These are phyloP conservation scores for Candida manassasensis DNA, from an alignment of 805 yeast species.

Conservation along the genomic window DNA sequence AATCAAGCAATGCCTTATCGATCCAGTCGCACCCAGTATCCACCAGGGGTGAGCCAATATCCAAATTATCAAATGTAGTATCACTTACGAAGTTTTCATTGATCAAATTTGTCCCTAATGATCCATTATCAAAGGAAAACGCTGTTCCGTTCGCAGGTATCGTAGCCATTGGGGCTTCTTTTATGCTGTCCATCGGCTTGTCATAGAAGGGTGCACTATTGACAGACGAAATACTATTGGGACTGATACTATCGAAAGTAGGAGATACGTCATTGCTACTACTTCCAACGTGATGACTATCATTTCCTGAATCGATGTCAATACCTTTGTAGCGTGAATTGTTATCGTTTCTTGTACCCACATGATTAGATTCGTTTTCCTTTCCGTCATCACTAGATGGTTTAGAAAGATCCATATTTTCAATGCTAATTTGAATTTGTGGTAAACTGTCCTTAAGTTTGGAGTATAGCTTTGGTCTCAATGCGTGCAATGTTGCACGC, in stretches of 20 bases:
- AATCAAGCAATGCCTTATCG: constrained; percentile 31
- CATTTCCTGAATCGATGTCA: too few species aligned
- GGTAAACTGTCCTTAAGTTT: constrained; percentile 32
- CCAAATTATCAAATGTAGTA: constrained; percentile 9
- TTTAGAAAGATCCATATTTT: constrained; percentile 5
- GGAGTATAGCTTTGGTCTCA: constrained; percentile 38
- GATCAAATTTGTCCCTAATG: neutral
- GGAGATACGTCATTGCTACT: constrained; percentile 3
- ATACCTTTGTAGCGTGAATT: too few species aligned
- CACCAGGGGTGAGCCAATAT: constrained; percentile 15
- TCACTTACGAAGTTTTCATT: constrained; percentile 6
- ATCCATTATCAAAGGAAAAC: constrained; percentile 11
- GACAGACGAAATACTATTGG: constrained; percentile 6
- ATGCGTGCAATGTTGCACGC: constrained; percentile 39
- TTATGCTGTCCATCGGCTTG: neutral
- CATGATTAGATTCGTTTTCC: too few species aligned
- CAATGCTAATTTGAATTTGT: constrained; percentile 12
- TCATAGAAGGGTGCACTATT: constrained; percentile 6
- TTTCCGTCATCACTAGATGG: too few species aligned
- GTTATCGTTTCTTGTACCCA: too few species aligned
- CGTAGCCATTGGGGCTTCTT: neutral
- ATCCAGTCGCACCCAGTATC: constrained; percentile 60
- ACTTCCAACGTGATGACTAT: too few species aligned
- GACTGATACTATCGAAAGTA: constrained; percentile 4
- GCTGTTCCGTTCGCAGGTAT: constrained; percentile 17